Conservation (phyloP, 768 basidiomycete species). For the Pholiota conissans region DNA sequence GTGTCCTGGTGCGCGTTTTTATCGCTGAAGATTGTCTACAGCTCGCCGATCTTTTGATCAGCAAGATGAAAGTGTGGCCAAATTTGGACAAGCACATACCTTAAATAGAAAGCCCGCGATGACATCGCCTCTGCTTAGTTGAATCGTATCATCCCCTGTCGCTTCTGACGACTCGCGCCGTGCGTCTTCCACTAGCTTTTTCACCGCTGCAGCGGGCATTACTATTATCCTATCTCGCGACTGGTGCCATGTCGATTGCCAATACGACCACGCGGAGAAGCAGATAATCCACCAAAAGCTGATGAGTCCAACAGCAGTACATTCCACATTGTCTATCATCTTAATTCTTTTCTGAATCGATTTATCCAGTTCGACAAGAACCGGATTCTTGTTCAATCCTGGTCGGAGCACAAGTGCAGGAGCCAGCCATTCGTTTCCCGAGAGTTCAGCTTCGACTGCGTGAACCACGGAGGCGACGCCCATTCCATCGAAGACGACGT, state of each 20-base stretch:
- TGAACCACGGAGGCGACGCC: background rate
- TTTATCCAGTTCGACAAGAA: background rate
- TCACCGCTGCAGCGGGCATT: background rate
- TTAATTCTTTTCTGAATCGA: background rate
- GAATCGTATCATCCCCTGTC: background rate
- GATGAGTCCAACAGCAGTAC: background rate
- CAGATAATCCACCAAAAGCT: background rate
- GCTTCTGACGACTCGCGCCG: background rate
- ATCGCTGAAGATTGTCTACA: background rate
- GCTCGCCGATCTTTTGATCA: background rate
- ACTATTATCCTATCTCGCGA: background rate
- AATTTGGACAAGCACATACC: background rate
- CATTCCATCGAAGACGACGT: slow-evolving; percentile 1
- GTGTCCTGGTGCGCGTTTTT: background rate
- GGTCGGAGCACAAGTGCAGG: background rate
- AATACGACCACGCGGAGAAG: background rate
- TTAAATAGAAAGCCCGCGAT: slow-evolving; percentile 1
- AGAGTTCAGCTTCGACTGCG: background rate
- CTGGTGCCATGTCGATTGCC: background rate
- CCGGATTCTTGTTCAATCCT: background rate
- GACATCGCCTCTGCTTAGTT: background rate
- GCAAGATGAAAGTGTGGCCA: background rate
- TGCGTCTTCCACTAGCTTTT: background rate
- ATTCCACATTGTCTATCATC: background rate
- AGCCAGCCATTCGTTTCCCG: background rate